Percentiles rank a stretch among this genome's conserved stretches.
These are phyloP conservation scores for Backusella tuberculispora DNA, from an alignment of 192 early-diverging fungal species.

Conservation along the genomic window DNA sequence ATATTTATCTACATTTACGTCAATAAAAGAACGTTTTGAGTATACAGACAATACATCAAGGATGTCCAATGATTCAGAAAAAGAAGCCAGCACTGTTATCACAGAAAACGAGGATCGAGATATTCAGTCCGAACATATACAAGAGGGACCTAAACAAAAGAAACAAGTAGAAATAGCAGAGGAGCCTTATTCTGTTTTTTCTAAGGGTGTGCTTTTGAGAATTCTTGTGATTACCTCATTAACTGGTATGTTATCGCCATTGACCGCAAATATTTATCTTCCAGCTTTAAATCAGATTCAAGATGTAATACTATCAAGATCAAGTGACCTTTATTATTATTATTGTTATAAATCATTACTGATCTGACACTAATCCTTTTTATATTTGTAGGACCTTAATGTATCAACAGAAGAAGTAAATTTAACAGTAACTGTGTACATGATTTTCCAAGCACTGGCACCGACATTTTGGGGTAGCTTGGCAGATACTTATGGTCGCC, in stretches of 20 bases:
- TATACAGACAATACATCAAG: neutral
- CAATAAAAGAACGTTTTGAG: neutral
- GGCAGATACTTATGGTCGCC: slow-evolving; percentile 41
- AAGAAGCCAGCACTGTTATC: neutral
- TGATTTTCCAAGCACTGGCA: slow-evolving; percentile 38
- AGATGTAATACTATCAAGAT: slow-evolving; percentile 8
- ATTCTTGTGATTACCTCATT: slow-evolving; percentile 42
- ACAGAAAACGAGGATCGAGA: neutral
- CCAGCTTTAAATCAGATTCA: slow-evolving; percentile 32
- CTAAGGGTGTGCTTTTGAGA: slow-evolving; percentile 31
- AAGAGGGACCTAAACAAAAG: neutral
- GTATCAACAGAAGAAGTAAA: slow-evolving; percentile 15
- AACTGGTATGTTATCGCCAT: slow-evolving; percentile 36
- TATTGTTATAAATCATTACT: neutral
- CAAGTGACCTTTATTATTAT: neutral
- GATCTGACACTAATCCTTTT: neutral
- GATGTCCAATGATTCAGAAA: neutral
- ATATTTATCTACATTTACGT: neutral
- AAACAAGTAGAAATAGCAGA: neutral
- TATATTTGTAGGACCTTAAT: slow-evolving; percentile 7
- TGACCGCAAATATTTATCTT: slow-evolving; percentile 33
- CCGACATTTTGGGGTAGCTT: slow-evolving; percentile 44
- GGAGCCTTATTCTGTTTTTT: slow-evolving; percentile 30
- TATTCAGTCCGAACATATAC: neutral
- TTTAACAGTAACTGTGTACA: slow-evolving; percentile 25